Evolutionary conservation across 1,284 basidiomycete genomes (phyloP).

Genomic region (Chalciporus piperatoides): DNA sequence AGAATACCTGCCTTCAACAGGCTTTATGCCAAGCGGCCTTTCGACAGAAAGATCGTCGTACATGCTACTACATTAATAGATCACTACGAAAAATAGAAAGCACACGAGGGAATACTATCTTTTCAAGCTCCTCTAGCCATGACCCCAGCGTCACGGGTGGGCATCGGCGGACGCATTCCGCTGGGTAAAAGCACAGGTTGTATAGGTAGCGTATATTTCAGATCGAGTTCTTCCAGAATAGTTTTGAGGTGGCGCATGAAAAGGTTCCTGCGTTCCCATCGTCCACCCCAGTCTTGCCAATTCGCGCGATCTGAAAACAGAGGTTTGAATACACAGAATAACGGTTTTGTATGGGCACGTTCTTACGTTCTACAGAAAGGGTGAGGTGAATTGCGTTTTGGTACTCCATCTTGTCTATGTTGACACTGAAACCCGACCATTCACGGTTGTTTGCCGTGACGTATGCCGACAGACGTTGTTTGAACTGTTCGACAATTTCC

Average conservation of each 20-base stretch:
- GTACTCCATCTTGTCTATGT: slow-evolving; percentile 75
- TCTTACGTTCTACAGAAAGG: slow-evolving; percentile 75
- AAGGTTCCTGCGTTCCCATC: slow-evolving; percentile 65
- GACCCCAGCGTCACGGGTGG: slow-evolving; percentile 5
- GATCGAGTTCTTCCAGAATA: slow-evolving; percentile 66
- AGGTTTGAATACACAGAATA: slow-evolving; percentile 11
- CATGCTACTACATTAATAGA: not conserved
- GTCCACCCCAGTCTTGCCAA: slow-evolving; percentile 85
- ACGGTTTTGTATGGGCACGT: not conserved
- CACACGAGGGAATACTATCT: not conserved
- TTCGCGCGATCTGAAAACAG: slow-evolving; percentile 59
- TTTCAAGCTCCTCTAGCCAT: not conserved
- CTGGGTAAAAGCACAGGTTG: slow-evolving; percentile 63
- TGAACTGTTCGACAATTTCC: slow-evolving; percentile 67
- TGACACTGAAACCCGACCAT: slow-evolving; percentile 60
- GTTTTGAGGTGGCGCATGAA: slow-evolving; percentile 73
- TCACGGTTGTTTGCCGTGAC: slow-evolving; percentile 68
- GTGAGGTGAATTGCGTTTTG: slow-evolving; percentile 67
- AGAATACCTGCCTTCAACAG: slow-evolving; percentile 33
- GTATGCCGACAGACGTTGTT: slow-evolving; percentile 55
- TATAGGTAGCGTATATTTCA: slow-evolving; percentile 65
- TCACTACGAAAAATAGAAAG: not conserved
- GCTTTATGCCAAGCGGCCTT: slow-evolving; percentile 7
- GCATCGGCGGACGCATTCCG: slow-evolving; percentile 1
- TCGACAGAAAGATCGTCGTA: not conserved